A percentile compares a stretch with the other conserved stretches of the same genome.
phyloP scores from a whole-genome alignment of 2,329 filamentous ascomycete species.

The Sarocladium strictum region DNA sequence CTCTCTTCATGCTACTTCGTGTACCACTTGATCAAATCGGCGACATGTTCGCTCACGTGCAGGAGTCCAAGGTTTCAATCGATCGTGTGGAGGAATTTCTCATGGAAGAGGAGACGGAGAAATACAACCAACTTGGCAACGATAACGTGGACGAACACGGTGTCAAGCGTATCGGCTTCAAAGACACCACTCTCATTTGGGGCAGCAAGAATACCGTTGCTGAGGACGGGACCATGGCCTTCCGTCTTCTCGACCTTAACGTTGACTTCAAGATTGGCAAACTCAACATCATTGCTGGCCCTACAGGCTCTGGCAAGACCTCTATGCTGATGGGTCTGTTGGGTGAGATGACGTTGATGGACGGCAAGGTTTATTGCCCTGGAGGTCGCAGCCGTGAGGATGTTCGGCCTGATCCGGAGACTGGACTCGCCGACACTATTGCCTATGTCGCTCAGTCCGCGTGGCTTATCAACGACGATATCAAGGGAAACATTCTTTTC shows the following conservation, averaged over 20 bases:
- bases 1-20: slow-evolving; percentile 87
- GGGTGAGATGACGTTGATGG: slow-evolving; percentile 87
- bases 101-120: slow-evolving; percentile 89
- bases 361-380: slow-evolving; percentile 77
- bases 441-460: slow-evolving; percentile 96
- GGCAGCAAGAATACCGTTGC: slow-evolving; percentile 60
- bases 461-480: slow-evolving; percentile 93
- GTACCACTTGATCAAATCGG: slow-evolving; percentile 93
- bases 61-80: slow-evolving; percentile 94
- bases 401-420: slow-evolving; percentile 72
- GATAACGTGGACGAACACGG: slow-evolving; percentile 64
- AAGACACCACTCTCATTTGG: slow-evolving; percentile 84
- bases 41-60: slow-evolving; percentile 97
- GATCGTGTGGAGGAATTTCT: slow-evolving; percentile 95
- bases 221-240: slow-evolving; percentile 64
- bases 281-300: slow-evolving; percentile 87
- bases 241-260: slow-evolving; percentile 77
- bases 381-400: slow-evolving; percentile 83
- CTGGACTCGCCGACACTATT: slow-evolving; percentile 82
- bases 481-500: slow-evolving; percentile 94
- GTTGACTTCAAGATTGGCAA: slow-evolving; percentile 78
- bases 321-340: slow-evolving; percentile 93
- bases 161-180: slow-evolving; percentile 74
- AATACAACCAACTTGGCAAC: slow-evolving; percentile 76
- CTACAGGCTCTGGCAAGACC: slow-evolving; percentile 92